Percentiles rank a stretch among this genome's conserved stretches.
These are phyloP conservation scores for Sungouiozyma ichnusensis DNA, from an alignment of 805 yeast species.

Conservation along the genomic window DNA sequence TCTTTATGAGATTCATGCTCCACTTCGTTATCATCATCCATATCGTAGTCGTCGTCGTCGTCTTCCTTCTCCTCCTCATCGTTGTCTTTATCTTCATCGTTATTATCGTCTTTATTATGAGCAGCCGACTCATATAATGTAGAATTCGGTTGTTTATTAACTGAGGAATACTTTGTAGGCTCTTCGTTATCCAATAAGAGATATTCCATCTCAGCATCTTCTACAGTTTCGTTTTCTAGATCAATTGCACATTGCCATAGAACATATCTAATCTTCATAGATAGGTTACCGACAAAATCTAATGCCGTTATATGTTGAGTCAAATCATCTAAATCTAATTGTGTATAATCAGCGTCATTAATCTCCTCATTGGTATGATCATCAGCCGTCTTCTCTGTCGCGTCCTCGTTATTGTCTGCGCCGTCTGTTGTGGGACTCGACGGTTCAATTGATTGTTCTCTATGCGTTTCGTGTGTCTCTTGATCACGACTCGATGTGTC, in stretches of 20 bases:
- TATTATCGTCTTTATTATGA: slow-evolving; percentile 7
- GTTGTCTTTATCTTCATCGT: slow-evolving; percentile 12
- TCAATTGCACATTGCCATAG: slow-evolving; percentile 53
- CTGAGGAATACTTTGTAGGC: not conserved
- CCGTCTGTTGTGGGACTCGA: not conserved
- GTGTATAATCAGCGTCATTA: slow-evolving; percentile 29
- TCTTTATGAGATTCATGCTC: not conserved
- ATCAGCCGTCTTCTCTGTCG: slow-evolving; percentile 1
- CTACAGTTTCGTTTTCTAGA: slow-evolving; percentile 15
- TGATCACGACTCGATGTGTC: not conserved
- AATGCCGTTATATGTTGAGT: slow-evolving; percentile 35
- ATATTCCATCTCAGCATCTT: slow-evolving; percentile 18
- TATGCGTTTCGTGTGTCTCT: slow-evolving; percentile 5
- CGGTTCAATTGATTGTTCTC: slow-evolving; percentile 1
- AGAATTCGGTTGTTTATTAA: slow-evolving; percentile 1
- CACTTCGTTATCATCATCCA: not conserved
- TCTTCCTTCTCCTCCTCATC: slow-evolving; percentile 10
- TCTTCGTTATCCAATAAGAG: slow-evolving; percentile 9
- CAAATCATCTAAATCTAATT: slow-evolving; percentile 32
- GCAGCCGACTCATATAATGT: not conserved
- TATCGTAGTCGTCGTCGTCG: slow-evolving; percentile 9
- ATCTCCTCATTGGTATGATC: slow-evolving; percentile 8
- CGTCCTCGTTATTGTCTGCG: not conserved
- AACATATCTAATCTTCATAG: slow-evolving; percentile 55
- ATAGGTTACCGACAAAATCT: slow-evolving; percentile 42